A percentile compares a stretch with the other conserved stretches of the same genome.
Evolutionary conservation across 2,329 filamentous ascomycete genomes (phyloP).

Genomic region (Albifimbria verrucaria): DNA sequence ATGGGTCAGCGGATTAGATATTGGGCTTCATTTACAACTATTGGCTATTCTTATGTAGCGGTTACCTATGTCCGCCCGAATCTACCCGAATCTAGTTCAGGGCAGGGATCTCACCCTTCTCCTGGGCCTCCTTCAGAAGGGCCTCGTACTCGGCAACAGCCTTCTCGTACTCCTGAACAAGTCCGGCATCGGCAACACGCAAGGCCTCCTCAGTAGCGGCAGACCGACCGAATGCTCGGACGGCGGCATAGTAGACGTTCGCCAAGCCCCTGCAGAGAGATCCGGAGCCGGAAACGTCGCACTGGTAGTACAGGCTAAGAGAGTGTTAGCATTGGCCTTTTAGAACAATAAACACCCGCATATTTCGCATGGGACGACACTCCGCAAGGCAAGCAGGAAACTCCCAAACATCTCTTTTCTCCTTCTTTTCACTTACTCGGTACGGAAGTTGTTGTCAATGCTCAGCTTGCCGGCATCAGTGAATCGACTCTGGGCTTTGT

Average conservation of each 20-base stretch:
- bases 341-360: neutral
- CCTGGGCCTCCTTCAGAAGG: constrained; percentile 31
- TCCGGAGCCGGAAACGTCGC: constrained; percentile 15
- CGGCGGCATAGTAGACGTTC: constrained; percentile 38
- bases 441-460: constrained; percentile 49
- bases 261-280: constrained; percentile 30
- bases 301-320: constrained; percentile 34
- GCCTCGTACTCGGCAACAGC: constrained; percentile 30
- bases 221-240: constrained; percentile 31
- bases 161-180: constrained; percentile 29
- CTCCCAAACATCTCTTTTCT: no score
- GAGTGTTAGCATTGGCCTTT: neutral
- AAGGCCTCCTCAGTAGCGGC: constrained; percentile 20
- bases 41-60: no score
- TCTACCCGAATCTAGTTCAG: no score
- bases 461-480: constrained; percentile 33
- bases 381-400: no score
- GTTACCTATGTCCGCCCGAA: no score
- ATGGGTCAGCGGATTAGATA: no score
- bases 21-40: no score
- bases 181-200: constrained; percentile 21
- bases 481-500: constrained; percentile 45
- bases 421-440: constrained; percentile 28
- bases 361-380: no score
- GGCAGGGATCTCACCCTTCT: constrained; percentile 25